Conservation (phyloP, 1,284 basidiomycete genomes). For the Amylostereum chailletii region DNA sequence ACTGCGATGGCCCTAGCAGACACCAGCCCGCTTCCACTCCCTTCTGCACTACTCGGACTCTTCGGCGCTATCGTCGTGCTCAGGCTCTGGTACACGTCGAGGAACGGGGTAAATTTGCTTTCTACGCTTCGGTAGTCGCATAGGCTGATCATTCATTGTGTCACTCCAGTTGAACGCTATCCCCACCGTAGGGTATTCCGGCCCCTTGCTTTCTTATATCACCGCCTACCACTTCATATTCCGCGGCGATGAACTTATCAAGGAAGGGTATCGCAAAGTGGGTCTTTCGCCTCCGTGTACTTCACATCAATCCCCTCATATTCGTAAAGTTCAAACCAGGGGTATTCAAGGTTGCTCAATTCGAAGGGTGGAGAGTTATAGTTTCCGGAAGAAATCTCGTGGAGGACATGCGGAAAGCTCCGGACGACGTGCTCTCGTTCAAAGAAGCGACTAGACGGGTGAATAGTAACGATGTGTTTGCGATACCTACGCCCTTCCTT, state of each 20-base stretch:
- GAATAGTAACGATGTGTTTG: background rate
- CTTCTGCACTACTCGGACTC: too few relatives aligned
- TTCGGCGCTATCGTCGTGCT: too few relatives aligned
- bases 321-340: conserved; percentile 14
- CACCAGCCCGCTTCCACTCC: too few relatives aligned
- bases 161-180: background rate
- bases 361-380: conserved; percentile 23
- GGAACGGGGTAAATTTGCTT: too few relatives aligned
- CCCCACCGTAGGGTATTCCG: background rate
- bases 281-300: background rate
- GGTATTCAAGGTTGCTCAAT: conserved; percentile 24
- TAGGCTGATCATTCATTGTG: too few relatives aligned
- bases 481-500: background rate
- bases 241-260: background rate
- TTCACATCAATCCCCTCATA: background rate
- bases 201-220: background rate
- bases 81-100: too few relatives aligned
- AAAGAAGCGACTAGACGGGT: conserved; percentile 20
- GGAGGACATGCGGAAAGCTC: conserved; percentile 25
- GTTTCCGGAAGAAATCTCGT: conserved; percentile 22
- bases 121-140: too few relatives aligned
- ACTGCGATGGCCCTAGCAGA: too few relatives aligned
- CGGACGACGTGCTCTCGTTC: conserved; percentile 25
- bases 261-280: background rate
- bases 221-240: background rate